Evolutionary conservation across 257 asterid genomes (phyloP), one percentile per base, ranked within the genome.

Genomic region (Eucommia ulmoides): DNA sequence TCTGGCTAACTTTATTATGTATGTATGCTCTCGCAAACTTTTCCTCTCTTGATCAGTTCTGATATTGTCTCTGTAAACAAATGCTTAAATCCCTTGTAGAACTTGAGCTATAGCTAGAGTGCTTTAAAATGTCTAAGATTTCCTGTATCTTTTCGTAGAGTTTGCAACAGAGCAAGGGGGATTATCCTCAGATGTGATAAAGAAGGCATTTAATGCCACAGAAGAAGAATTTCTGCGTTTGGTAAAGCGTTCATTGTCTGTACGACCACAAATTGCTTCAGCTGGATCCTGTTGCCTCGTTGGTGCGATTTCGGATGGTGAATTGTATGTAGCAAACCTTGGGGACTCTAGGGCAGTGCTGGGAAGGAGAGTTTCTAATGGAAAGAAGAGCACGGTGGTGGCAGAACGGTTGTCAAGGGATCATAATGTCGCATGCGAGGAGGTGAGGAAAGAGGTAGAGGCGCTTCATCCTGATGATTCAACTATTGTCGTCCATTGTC

Each of bases 311-410:
- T 74, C 96, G 2, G 72, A 77, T 4, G 93, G 83, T 11, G 65
- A 80, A 62, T 51, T 89, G 60, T 79, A 72, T 26, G 91, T 89
- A 19, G 98, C 94, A 0, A 89, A 85, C 61, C 72, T 85, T 70
- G 98, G 98, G 41, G 98, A 89, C 64, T 89, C 96, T 1, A 89
- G 98, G 54, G 96, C 98, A 33, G 98, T 86, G 59, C 88, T 91
- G 17, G 98, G 96, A 18, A 72, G 88, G 47, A 79, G 65, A 56
- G 84, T 77, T 55, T 67, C 66, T 15, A 84, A 76, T 46, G 89
- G 86, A n/a, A 87, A 78, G 64, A 80, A 24, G 52, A 68, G 44
- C 47, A 55, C 70, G 0, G 80, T 80, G 62, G 84, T 91, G 59
- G 94, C 98, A 0, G 94, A 86, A 68, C 69, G 96, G 54, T 65